Evolutionary conservation across 208 protist species (phyloP), one percentile per base, ranked within the genome.

Genomic region (Leishmania aethiopica): DNA sequence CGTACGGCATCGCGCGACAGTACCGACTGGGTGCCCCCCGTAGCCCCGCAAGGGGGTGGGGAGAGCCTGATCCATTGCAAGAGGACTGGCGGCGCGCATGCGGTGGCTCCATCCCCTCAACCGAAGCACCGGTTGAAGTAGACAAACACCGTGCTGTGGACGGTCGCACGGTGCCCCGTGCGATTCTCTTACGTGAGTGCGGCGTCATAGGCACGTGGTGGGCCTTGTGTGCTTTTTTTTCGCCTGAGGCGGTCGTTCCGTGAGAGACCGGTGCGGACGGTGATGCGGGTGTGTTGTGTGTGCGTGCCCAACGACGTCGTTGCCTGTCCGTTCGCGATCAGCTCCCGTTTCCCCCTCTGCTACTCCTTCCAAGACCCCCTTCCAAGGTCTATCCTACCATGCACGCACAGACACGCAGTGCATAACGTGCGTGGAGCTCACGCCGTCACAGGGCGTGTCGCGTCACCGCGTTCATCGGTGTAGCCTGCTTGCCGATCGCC

Each of bases 1-100:
- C 83, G 72, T 47, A 82, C 53, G 13, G 83, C 73, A 28, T 81
- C 77, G 32, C 83, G 83, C 25, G 73, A 79, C 28, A 59, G 81
- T 42, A 22, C 42, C 25, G 40, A 60, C 57, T 40, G 49, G 10
- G 10, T 17, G 19, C 75, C 2, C 28, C 22, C 75, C 37, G 40
- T 51, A 47, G 75, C 28, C 25, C 28, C 28, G 13, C 51, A 77
- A 45, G n/a, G 37, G 8, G 75, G 57, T 66, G 75, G 35, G 49
- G 51, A 32, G 37, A 47, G 57, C 47, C 55, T 64, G 17, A 3
- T 2, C 0, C 53, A 17, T 40, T 35, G 47, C 60, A 77, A 40
- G 59, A 32, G 45, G 69, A 57, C n/a, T 66, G 73, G 0, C 15
- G 35, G 15, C 37, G 64, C 19, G 51, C 22, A 28, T 59, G 45